phyloP scores from a whole-genome alignment of 140 eudicot species.

The Cichorium intybus region DNA sequence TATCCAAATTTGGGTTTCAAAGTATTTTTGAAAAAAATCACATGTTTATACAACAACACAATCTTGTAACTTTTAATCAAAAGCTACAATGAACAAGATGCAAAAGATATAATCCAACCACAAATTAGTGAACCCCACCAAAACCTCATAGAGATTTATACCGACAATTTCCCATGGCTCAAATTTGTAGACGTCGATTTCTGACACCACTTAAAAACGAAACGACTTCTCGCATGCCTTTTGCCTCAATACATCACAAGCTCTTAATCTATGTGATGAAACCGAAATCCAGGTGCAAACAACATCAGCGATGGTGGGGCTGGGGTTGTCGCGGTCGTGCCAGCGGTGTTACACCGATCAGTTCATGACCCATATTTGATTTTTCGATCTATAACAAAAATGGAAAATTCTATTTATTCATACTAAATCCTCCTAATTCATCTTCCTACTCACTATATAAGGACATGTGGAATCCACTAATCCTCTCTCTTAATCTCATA shows the following conservation, averaged over 20 bases:
- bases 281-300: conserved; percentile 84
- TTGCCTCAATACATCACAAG: conserved; percentile 63
- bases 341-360: conserved; percentile 30
- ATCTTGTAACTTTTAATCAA: no score
- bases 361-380: conserved; percentile 43
- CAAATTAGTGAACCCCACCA: conserved; percentile 10
- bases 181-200: conserved; percentile 76
- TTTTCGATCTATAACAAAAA: conserved; percentile 7
- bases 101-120: neutral
- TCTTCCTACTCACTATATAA: no score
- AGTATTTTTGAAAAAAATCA: no score
- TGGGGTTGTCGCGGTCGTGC: conserved; percentile 16
- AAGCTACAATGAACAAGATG: no score
- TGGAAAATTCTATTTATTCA: no score
- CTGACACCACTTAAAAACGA: conserved; percentile 66
- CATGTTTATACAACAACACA: no score
- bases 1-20: no score
- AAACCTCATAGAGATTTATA: conserved; percentile 17
- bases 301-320: conserved; percentile 57
- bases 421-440: no score
- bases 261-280: conserved; percentile 84
- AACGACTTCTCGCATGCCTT: conserved; percentile 68
- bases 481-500: no score
- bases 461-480: no score
- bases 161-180: conserved; percentile 91